Evolutionary conservation across 352 stramenopile species (phyloP), one percentile per base, ranked within the genome.

Genomic region (Phytophthora agathidicida): DNA sequence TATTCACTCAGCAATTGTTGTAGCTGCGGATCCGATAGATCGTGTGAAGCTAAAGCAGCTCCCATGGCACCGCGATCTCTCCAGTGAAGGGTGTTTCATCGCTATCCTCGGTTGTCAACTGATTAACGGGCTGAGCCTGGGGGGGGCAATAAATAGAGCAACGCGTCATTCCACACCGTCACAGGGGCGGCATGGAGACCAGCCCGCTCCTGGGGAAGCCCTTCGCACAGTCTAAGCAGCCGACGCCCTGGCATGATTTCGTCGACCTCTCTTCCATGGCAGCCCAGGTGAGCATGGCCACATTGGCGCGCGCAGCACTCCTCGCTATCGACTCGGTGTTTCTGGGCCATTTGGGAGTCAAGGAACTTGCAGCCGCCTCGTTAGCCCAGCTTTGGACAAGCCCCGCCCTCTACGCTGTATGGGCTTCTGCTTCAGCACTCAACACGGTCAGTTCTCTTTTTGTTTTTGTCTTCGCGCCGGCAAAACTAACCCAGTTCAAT

Each of bases 301-400:
- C 77, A 9, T 50, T 92, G 33, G 80, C 80, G 2, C 68, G 80
- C n/a, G 75, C 85, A 55, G 68, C 71, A 20, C 74, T 91, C 38
- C 77, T 75, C 5, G 77, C 86, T 14, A 91, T 93, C 41, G 81
- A 94, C 66, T 75, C 79, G 13, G 65, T 88, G 13, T 94, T 93
- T 54, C 60, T 94, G 7, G 87, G 87, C 3, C 83, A 94, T 51
- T 55, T 94, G n/a, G 87, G 87, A 10, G 66, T 88, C 13, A 71
- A 84, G 27, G 67, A 90, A 42, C 69, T 94, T 9, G 85, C 85
- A 14, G 85, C 71, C 1, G 79, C 77, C 1, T 91, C 87, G 9
- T 65, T 94, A n/a, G 71, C 78, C 5, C 73, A 86, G 35, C 64
- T 92, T 5, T 92, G 83, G 83, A 90, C 78, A 9, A 85, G 73